These are phyloP conservation scores for Paecilomyces variotii DNA, from an alignment of 2,329 filamentous ascomycete genomes.

Conservation along the genomic window DNA sequence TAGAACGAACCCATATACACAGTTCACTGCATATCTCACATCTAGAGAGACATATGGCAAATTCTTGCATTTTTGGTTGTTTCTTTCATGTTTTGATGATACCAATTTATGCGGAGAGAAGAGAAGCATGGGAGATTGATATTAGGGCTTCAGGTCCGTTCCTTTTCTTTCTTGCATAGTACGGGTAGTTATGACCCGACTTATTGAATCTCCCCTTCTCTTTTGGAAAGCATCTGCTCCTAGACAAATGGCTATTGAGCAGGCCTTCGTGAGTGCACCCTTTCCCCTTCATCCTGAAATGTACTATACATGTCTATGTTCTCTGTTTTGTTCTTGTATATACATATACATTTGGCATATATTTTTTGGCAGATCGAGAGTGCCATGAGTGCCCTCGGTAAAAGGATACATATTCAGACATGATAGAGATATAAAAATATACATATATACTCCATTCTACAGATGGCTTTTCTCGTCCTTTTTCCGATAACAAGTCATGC, in stretches of 20 bases:
- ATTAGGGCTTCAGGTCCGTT: background rate
- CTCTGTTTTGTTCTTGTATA: background rate
- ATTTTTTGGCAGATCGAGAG: background rate
- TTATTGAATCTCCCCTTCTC: background rate
- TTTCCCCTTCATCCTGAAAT: background rate
- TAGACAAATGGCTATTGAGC: background rate
- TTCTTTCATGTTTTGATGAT: constrained; percentile 8
- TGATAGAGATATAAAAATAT: background rate
- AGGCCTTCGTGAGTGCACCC: background rate
- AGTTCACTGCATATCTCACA: background rate
- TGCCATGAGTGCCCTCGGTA: background rate
- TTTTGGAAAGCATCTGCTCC: background rate
- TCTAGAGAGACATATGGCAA: background rate
- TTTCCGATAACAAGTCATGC: background rate
- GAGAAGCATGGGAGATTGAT: background rate
- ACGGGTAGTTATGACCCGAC: background rate
- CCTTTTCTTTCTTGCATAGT: background rate
- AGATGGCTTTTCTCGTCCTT: background rate
- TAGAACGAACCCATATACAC: background rate
- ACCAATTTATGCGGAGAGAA: constrained; percentile 10
- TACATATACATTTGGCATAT: background rate
- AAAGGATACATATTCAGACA: background rate
- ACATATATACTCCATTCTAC: background rate
- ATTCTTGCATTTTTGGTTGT: background rate
- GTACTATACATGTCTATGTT: background rate